Conservation (phyloP, 2,329 filamentous ascomycete genomes). For the Xylaria sp. region DNA sequence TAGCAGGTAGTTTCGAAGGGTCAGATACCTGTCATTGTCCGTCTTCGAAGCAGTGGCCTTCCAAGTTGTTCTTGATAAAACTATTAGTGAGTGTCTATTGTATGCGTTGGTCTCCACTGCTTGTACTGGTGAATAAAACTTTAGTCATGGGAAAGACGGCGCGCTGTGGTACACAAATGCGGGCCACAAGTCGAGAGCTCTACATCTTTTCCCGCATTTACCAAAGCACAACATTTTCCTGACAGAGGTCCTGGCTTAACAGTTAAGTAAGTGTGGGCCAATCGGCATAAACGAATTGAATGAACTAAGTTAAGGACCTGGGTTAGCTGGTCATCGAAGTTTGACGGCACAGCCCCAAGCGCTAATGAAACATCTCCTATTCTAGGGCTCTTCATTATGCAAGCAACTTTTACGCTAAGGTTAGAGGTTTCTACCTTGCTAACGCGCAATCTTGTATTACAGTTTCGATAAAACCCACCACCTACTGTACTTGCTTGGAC, state of each 20-base stretch:
- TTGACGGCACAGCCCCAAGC: slow-evolving; percentile 24
- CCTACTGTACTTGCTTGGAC: no score
- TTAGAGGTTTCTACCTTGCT: background rate
- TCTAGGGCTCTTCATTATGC: slow-evolving; percentile 8
- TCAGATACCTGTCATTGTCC: background rate
- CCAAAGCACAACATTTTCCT: background rate
- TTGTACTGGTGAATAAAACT: no score
- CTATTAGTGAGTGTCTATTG: no score
- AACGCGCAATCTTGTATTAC: no score
- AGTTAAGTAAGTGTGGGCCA: no score
- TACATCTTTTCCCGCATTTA: background rate
- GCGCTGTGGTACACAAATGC: background rate
- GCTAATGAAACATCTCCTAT: slow-evolving; percentile 22
- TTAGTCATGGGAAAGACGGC: background rate
- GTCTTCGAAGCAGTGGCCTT: slow-evolving; percentile 8
- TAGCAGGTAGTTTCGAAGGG: background rate
- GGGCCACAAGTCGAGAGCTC: background rate
- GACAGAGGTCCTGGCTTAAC: background rate
- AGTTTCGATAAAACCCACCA: no score
- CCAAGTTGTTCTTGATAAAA: no score
- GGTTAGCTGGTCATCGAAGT: background rate
- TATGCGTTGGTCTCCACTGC: slow-evolving; percentile 42
- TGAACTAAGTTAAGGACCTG: background rate
- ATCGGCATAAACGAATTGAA: background rate
- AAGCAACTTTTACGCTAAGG: background rate